Percentiles rank a stretch among this genome's conserved stretches.
phyloP scores from a whole-genome alignment of 1,139 yeast species.

The Candida pseudocylindracea region DNA sequence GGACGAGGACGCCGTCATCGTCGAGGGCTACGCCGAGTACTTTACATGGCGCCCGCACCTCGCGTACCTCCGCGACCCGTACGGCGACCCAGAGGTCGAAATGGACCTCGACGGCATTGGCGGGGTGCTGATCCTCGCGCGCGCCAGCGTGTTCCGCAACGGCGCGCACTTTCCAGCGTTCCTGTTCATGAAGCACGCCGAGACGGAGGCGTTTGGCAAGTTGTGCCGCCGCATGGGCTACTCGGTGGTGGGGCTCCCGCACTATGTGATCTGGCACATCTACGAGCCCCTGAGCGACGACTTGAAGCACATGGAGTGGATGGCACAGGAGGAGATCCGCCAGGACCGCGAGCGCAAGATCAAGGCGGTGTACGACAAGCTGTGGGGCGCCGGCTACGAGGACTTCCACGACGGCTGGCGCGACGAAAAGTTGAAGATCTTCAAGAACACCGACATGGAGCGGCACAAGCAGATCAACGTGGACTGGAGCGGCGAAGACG shows the following conservation, averaged over 20 bases:
- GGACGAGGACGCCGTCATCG: slow-evolving; percentile 77
- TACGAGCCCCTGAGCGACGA: slow-evolving; percentile 80
- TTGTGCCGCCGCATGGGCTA: slow-evolving; percentile 65
- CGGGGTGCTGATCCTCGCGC: slow-evolving; percentile 68
- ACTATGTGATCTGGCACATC: slow-evolving; percentile 82
- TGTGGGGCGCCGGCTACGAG: slow-evolving; percentile 59
- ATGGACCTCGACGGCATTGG: slow-evolving; percentile 86
- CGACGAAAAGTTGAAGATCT: slow-evolving; percentile 36
- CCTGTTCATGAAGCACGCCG: slow-evolving; percentile 79
- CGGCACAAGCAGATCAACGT: slow-evolving; percentile 19
- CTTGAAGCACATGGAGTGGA: slow-evolving; percentile 88
- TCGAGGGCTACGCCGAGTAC: slow-evolving; percentile 80
- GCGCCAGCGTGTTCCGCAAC: slow-evolving; percentile 56
- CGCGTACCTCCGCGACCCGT: slow-evolving; percentile 70
- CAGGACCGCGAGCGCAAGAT: slow-evolving; percentile 43
- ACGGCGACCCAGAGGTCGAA: slow-evolving; percentile 70
- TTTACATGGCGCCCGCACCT: slow-evolving; percentile 88
- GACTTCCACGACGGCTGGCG: slow-evolving; percentile 52
- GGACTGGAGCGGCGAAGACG: slow-evolving; percentile 50
- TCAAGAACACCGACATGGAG: slow-evolving; percentile 52
- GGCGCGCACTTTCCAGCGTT: slow-evolving; percentile 86
- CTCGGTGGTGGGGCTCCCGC: slow-evolving; percentile 68
- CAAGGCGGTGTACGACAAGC: slow-evolving; percentile 46
- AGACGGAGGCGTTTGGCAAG: slow-evolving; percentile 85
- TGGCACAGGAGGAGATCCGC: slow-evolving; percentile 79